Evolutionary conservation across 139 green algal species (phyloP), one percentile per base, ranked within the genome.

Genomic region (Coccomyxa sp.): DNA sequence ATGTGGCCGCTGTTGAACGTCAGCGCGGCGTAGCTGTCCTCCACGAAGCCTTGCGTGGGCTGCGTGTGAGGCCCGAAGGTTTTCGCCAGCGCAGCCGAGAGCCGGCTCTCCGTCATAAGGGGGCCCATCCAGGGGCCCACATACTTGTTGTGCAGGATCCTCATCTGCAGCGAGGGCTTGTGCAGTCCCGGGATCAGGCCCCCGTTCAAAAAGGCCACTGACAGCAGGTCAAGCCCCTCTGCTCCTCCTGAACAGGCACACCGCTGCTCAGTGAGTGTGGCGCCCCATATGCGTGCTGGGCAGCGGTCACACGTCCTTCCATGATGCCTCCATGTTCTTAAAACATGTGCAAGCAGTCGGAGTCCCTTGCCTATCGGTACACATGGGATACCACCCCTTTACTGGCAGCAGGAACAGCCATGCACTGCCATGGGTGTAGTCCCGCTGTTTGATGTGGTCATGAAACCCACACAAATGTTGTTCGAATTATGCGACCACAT

Each of bases 121-220:
- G 73, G 64, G 73, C 73, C 64, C 12, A 78, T 27, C 37, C 68
- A 35, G 29, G 73, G 41, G n/a, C 73, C 73, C 27, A 70, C 16
- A 6, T 44, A 38, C 29, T 64, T 34, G 64, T 78, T 78, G 41
- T 41, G 39, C 40, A 78, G 73, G 10, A 78, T 39, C 29, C 64
- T 64, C 41, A 69, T 39, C 36, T 54, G 55, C 40, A 44, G 36
- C 0, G 40, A 68, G 9, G 73, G 31, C 14, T 40, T 29, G 29
- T 78, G 73, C 36, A 70, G 73, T 40, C 68, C 73, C 22, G 73
- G 73, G 5, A 78, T 40, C 40, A 78, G 41, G 18, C 73, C 73
- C 12, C 73, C 73, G 68, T 78, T 78, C 73, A 78, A 31, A 31
- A 78, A 78, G 29, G 40, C 55, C 31, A 78, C n/a, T 7, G 73